Evolutionary conservation across 2,329 filamentous ascomycete genomes (phyloP).

Genomic region (Alternaria longipes): DNA sequence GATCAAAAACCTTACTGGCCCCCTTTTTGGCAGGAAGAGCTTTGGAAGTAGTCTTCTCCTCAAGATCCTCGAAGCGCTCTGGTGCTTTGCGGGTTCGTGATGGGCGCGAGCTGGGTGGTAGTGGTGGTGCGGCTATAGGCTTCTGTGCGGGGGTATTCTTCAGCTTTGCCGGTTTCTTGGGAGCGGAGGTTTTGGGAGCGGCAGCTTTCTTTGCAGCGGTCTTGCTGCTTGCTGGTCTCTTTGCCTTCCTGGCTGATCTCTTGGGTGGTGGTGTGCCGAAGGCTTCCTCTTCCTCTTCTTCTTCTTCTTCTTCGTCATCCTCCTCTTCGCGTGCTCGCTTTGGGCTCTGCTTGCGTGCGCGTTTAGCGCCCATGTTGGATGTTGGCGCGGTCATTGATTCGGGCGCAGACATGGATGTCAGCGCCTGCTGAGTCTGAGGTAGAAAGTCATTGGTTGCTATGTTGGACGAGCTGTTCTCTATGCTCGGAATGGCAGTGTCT

Average conservation of each 20-base stretch:
- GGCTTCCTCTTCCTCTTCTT: not conserved
- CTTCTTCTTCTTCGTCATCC: not conserved
- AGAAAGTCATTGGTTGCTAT: not conserved
- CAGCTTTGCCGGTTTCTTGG: conserved; percentile 10
- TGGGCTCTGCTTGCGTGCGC: not conserved
- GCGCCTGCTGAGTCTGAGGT: conserved; percentile 1
- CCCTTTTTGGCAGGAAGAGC: conserved; percentile 18
- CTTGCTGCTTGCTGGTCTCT: conserved; percentile 4
- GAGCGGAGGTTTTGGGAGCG: conserved; percentile 11
- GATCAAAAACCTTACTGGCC: conserved; percentile 38
- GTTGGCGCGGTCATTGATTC: not conserved
- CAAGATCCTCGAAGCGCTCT: conserved; percentile 29
- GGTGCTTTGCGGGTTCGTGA: conserved; percentile 42
- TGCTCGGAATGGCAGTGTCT: not conserved
- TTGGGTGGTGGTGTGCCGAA: conserved; percentile 19
- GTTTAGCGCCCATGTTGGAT: conserved; percentile 8
- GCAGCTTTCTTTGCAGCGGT: not conserved
- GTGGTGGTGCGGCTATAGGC: conserved; percentile 8
- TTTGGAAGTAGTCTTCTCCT: conserved; percentile 21
- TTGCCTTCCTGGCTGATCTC: conserved; percentile 5
- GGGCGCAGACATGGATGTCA: not conserved
- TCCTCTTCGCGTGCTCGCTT: conserved; percentile 22
- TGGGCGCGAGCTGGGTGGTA: conserved; percentile 29
- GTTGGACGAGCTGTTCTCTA: not conserved
- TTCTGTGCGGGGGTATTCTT: conserved; percentile 21